Evolutionary conservation across 495 filamentous ascomycete species (phyloP), one percentile per base, ranked within the genome.

Genomic region (Margaritispora aquatica): DNA sequence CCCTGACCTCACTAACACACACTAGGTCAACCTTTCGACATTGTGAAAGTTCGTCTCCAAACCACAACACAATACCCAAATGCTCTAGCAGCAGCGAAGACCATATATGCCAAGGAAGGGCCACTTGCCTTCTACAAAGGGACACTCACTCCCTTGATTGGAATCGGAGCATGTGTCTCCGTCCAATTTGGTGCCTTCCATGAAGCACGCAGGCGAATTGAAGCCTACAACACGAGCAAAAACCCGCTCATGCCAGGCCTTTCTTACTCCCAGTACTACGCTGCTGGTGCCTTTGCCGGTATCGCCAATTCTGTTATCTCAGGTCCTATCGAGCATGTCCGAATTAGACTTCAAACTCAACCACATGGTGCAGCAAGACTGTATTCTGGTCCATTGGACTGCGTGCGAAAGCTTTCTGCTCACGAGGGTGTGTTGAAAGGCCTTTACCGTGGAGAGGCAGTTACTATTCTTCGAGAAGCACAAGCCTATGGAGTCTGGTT

Each of bases 161-260:
- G 94, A 62, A 97, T 98, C 69, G 94, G 94, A 67, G 95, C 95
- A 59, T 98, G 94, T 69, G 94, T 97, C 29, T 94, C 90, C 36
- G 87, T 98, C 66, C 94, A 98, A 80, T 98, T 98, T 75, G 94
- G 94, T 63, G 94, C 87, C 66, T 98, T 97, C 84, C 90, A 96
- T 77, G 86, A 87, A 64, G 92, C 93, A 15, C 89, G 91, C 41
- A 86, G 95, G 44, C 84, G 80, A 58, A 84, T 98, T 71, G 92
- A 96, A 74, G 74, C 83, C 54, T 75, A 79, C 52, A 93, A 93
- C 71, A 70, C 79, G 59, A 70, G 74, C 56, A 75, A 74, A 55
- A 57, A 71, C 49, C 67, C 65, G 2, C 66, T 55, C 23, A 65
- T 70, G 61, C 72, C 75, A 26, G 69, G 76, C 51, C 83, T 94